These are phyloP conservation scores for Bipolaris oryzae DNA, from an alignment of 2,329 filamentous ascomycete species.

Conservation along the genomic window DNA sequence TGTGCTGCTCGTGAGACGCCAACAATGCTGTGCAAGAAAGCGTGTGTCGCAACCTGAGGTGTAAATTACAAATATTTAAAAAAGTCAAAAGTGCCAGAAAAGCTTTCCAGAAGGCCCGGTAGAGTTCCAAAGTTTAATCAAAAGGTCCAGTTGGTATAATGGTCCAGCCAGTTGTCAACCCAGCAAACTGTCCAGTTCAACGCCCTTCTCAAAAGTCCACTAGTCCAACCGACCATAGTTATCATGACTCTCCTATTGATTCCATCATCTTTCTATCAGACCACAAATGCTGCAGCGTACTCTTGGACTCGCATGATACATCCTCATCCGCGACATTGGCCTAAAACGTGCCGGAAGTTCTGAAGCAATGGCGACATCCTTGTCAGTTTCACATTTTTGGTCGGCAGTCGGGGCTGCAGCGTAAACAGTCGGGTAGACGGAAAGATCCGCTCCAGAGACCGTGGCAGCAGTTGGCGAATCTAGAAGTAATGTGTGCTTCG, in stretches of 20 bases:
- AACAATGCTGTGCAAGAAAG: not conserved
- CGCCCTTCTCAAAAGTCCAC: not conserved
- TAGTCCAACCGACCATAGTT: not conserved
- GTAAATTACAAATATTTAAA: not conserved
- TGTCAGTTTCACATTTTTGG: conserved; percentile 26
- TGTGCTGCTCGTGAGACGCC: not conserved
- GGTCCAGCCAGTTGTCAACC: not conserved
- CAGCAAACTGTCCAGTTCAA: not conserved
- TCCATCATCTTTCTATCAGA: conserved; percentile 8
- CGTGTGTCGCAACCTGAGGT: not conserved
- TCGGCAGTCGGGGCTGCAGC: not conserved
- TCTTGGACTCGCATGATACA: conserved; percentile 19
- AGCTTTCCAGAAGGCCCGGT: not conserved
- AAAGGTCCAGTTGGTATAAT: not conserved
- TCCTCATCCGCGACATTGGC: conserved; percentile 9
- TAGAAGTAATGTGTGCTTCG: not conserved
- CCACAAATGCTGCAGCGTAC: not conserved
- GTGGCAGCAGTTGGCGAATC: not conserved
- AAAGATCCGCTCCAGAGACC: not conserved
- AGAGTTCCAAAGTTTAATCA: not conserved
- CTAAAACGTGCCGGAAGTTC: conserved; percentile 17
- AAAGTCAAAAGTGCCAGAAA: not conserved
- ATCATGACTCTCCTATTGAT: not conserved
- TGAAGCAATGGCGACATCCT: conserved; percentile 21
- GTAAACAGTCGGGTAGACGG: not conserved